Base-by-base conservation (phyloP, 1,284 basidiomycete genomes). In the Cutaneotrichosporon arboriforme region DNA sequence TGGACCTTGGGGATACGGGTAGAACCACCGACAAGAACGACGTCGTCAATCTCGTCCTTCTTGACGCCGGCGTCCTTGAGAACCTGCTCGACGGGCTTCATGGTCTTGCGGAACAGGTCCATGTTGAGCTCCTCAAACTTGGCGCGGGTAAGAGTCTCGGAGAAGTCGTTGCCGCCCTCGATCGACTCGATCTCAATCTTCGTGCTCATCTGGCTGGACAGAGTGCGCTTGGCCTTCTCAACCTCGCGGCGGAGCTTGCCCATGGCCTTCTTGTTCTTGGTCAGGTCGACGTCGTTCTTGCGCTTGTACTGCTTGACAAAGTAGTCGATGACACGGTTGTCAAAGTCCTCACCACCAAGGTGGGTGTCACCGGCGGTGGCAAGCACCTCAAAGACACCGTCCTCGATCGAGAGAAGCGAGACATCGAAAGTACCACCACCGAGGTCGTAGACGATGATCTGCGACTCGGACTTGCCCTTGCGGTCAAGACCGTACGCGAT, bases 391-490 rank as follows among this genome's bases (percentile, higher is more conserved):
- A 97, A 98, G 77, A 98, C 92, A 77, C 92, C 93, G 78, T 96
- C 93, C 77, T 97, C 91, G 60, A 97, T 97, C 60, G 92, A 93
- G 64, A 98, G 79, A 59, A 98, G 88, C 34, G 93, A 97, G 33
- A 97, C 94, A 86, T 97, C 94, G 77, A 97, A 97, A 44, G 93
- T 97, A 81, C 93, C 93, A 81, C 94, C 94, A 64, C 93, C 94
- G 48, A 97, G 84, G 81, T 98, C 94, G 80, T 96, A 97, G 76
- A 98, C 93, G 49, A 92, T 90, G 68, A 98, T 87, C 80, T 93
- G 80, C 8, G 86, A 85, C 47, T 85, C 86, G 60, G 90, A 84
- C 17, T 72, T 57, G 52, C 37, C 47, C 22, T 35, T 23, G 65
- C 74, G 84, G 74, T 97, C 91, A 36, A 94, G 83, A 77, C 92